Conservation (phyloP, 257 asterid species). For the Echites panduratus region DNA sequence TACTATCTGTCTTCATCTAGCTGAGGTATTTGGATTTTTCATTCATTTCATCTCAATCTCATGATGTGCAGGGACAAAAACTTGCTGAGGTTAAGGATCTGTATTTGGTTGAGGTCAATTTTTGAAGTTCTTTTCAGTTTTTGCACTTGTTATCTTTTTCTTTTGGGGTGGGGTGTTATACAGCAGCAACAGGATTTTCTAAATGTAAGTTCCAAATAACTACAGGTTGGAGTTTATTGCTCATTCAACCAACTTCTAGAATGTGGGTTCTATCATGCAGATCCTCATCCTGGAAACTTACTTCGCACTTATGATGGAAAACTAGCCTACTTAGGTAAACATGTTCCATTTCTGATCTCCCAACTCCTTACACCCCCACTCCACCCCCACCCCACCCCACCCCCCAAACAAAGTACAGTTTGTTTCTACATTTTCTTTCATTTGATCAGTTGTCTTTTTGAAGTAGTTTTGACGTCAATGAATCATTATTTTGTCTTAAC, state of each 20-base stretch:
- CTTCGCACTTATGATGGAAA: constrained; percentile 90
- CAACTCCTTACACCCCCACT: no score
- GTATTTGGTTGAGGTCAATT: constrained; percentile 82
- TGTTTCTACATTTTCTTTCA: background rate
- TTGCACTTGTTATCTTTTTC: background rate
- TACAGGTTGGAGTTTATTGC: constrained; percentile 96
- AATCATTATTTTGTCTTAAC: background rate
- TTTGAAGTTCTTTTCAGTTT: constrained; percentile 4
- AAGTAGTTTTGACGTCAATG: background rate
- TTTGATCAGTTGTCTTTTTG: background rate
- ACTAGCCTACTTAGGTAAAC: constrained; percentile 88
- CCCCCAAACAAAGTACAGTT: background rate
- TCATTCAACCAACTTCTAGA: constrained; percentile 97
- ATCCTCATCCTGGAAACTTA: constrained; percentile 99
- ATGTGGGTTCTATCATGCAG: constrained; percentile 95
- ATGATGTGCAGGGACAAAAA: constrained; percentile 72
- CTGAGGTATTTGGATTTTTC: background rate
- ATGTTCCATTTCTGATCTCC: background rate
- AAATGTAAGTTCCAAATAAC: no score
- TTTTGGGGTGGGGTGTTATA: no score
- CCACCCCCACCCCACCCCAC: background rate
- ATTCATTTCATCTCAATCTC: constrained; percentile 15
- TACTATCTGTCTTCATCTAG: background rate
- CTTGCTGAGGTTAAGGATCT: constrained; percentile 82
- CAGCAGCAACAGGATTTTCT: background rate